These are phyloP conservation scores for Cladophialophora carrionii DNA, from an alignment of 2,329 filamentous ascomycete genomes.

Conservation along the genomic window DNA sequence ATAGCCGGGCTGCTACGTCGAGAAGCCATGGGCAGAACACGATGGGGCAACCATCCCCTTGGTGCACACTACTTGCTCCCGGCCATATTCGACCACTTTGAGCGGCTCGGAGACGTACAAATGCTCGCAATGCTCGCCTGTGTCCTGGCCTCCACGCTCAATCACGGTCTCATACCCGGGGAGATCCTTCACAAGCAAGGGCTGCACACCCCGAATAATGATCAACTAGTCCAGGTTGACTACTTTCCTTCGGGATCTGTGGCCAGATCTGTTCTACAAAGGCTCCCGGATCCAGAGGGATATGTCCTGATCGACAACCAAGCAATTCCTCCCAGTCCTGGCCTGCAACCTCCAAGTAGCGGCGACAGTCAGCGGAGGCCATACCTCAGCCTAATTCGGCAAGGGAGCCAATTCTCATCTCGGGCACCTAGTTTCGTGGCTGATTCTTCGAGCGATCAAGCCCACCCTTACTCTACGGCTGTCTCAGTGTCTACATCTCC, in stretches of 20 bases:
- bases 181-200: neutral
- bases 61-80: conserved; percentile 60
- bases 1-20: conserved; percentile 37
- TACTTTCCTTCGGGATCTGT: conserved; percentile 33
- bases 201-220: neutral
- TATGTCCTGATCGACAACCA: conserved; percentile 26
- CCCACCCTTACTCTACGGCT: conserved; percentile 25
- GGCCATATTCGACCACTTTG: conserved; percentile 63
- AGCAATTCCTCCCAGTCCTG: conserved; percentile 8
- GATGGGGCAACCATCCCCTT: conserved; percentile 62
- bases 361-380: conserved; percentile 20
- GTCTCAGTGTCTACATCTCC: conserved; percentile 38
- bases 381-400: conserved; percentile 13
- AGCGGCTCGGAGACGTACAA: conserved; percentile 63
- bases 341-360: conserved; percentile 4
- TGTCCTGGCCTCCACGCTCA: conserved; percentile 49
- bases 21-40: conserved; percentile 44
- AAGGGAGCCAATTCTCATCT: conserved; percentile 30
- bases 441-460: conserved; percentile 32
- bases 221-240: conserved; percentile 5
- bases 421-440: conserved; percentile 32
- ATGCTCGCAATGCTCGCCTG: conserved; percentile 69
- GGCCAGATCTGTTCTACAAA: conserved; percentile 30
- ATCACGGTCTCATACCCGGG: conserved; percentile 20
- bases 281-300: conserved; percentile 24